Evolutionary conservation across 176 grass and related monocot species (phyloP), one percentile per base, ranked within the genome.

Genomic region (Hyparrhenia diplandra): DNA sequence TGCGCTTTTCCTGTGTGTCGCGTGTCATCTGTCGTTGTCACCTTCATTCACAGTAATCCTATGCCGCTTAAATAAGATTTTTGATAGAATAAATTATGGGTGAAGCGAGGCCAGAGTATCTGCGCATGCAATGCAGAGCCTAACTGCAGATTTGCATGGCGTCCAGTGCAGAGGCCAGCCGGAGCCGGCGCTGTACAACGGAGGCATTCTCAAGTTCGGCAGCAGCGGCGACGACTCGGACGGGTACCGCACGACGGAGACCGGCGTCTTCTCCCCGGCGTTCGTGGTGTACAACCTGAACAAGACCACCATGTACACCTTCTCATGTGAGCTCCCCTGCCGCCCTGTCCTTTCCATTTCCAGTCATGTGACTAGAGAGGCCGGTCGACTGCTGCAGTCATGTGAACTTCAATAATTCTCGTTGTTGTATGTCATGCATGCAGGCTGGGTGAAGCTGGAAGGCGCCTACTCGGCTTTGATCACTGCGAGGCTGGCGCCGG

Each of bases 171-270:
- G 82, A 77, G 67, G 70, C 73, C 71, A 84, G 72, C 92, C 96
- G 78, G 92, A 98, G 46, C 88, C 90, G 75, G 91, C 92, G 80
- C 90, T 91, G 31, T 99, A 99, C 81, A 83, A 93, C 88, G 96
- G 96, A 20, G 96, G 96, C 58, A 86, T 99, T 67, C 78, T 95
- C 76, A 91, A 42, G 73, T 89, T 76, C 84, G 79, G 87, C 67
- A 87, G 46, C 75, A 86, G 88, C 67, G 73, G 88, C 62, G 73
- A 85, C 18, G 86, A 80, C 84, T 85, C 90, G 35, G 83, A 88
- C 34, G 47, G 86, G 28, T 91, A 91, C 75, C 85, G 82, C 34
- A 95, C 90, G 78, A 88, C 84, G 60, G 96, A 93, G 85, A 93
- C 96, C 8, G 92, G 96, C 32, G 85, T 91, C 25, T 80, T 91